Evolutionary conservation across 805 yeast genomes (phyloP).

Genomic region (Naumovozyma baii): DNA sequence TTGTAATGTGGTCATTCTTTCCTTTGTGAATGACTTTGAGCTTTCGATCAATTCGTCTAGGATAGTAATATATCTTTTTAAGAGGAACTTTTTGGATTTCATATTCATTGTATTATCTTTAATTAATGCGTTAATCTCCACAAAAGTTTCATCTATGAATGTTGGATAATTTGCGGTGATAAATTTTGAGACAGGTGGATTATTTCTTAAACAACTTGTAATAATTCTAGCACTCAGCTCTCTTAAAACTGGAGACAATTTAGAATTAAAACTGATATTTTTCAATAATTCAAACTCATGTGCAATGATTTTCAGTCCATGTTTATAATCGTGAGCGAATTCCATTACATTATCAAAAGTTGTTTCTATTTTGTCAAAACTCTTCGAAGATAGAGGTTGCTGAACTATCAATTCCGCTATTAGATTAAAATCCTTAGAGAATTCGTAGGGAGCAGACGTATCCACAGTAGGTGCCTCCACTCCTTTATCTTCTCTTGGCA

Average conservation of each 20-base stretch:
- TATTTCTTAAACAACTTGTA: conserved; percentile 64
- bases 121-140: conserved; percentile 6
- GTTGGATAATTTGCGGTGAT: conserved; percentile 29
- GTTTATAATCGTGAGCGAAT: conserved; percentile 57
- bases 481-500: not conserved
- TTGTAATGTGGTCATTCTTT: conserved; percentile 13
- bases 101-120: not conserved
- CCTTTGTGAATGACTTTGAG: conserved; percentile 6
- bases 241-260: conserved; percentile 20
- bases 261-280: conserved; percentile 10
- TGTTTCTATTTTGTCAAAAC: conserved; percentile 13
- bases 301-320: conserved; percentile 41
- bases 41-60: conserved; percentile 18
- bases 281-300: conserved; percentile 22
- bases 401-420: conserved; percentile 16
- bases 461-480: not conserved
- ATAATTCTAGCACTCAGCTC: conserved; percentile 54
- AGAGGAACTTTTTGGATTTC: conserved; percentile 5
- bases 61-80: conserved; percentile 24
- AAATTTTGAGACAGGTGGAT: conserved; percentile 46
- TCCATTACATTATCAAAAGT: conserved; percentile 39
- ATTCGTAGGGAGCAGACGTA: conserved; percentile 17
- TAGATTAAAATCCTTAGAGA: conserved; percentile 21
- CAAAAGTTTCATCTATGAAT: conserved; percentile 31
- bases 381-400: conserved; percentile 1